These are phyloP conservation scores for Chlorella sp. DNA, from an alignment of 139 green algal genomes.

Conservation along the genomic window DNA sequence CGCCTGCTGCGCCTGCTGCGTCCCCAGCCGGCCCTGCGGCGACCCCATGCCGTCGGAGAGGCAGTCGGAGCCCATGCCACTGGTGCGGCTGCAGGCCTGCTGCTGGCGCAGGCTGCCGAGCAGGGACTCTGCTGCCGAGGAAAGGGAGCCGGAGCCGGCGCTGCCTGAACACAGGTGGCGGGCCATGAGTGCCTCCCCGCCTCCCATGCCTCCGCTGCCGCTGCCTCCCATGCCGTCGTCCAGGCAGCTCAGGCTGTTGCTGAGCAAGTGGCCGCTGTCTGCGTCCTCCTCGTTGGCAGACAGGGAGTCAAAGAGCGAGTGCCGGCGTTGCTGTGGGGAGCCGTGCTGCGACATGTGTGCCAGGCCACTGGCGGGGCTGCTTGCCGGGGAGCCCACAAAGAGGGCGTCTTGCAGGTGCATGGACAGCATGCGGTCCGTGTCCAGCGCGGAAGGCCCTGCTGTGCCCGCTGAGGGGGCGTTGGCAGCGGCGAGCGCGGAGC, in stretches of 20 bases:
- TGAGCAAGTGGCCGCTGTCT: slow-evolving; percentile 7
- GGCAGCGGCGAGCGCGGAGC: background rate
- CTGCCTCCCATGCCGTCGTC: background rate
- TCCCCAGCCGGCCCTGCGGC: background rate
- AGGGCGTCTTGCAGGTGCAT: slow-evolving; percentile 17
- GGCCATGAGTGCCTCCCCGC: background rate
- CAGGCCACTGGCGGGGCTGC: background rate
- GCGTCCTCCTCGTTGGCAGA: background rate
- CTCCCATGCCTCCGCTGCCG: background rate
- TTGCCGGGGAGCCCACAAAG: slow-evolving; percentile 14
- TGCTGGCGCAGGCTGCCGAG: background rate
- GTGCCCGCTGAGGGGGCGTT: background rate
- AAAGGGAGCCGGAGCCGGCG: background rate
- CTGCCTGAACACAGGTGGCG: background rate
- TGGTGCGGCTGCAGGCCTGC: background rate
- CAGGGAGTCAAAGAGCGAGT: slow-evolving; percentile 15
- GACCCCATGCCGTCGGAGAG: background rate
- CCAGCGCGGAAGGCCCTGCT: background rate
- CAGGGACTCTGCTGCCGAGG: background rate
- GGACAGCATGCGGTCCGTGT: slow-evolving; percentile 12
- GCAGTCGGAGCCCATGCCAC: background rate
- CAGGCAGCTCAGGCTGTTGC: slow-evolving; percentile 34
- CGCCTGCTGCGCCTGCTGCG: background rate
- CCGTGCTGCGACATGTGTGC: background rate
- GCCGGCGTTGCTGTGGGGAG: background rate